Percentiles rank a stretch among this genome's conserved stretches.
These are phyloP conservation scores for Lentinula sp. DNA, from an alignment of 768 basidiomycete genomes.

Conservation along the genomic window DNA sequence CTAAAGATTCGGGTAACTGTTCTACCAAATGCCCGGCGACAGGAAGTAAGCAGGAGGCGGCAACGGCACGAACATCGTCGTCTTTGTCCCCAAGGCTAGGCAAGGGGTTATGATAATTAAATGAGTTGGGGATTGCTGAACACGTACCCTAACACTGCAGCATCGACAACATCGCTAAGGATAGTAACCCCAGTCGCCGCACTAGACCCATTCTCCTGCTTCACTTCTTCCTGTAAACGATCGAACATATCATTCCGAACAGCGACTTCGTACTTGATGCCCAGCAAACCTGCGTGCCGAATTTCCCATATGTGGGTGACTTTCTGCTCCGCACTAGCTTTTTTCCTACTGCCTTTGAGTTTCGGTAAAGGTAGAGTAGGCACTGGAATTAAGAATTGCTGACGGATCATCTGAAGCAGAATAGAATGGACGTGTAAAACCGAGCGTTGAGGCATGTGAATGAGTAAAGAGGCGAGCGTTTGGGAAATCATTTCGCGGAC, in stretches of 20 bases:
- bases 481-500: slow-evolving; percentile 96
- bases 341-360: slow-evolving; percentile 9
- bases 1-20: slow-evolving; percentile 65
- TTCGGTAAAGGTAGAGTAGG: background rate
- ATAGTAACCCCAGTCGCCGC: slow-evolving; percentile 47
- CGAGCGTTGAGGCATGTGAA: slow-evolving; percentile 82
- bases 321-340: slow-evolving; percentile 27
- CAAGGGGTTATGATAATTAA: background rate
- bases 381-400: slow-evolving; percentile 58
- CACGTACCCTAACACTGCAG: slow-evolving; percentile 82
- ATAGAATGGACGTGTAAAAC: slow-evolving; percentile 77
- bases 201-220: slow-evolving; percentile 29
- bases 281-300: slow-evolving; percentile 93
- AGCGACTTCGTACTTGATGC: slow-evolving; percentile 97
- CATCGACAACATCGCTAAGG: slow-evolving; percentile 79
- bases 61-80: slow-evolving; percentile 95
- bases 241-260: slow-evolving; percentile 79
- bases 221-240: slow-evolving; percentile 16
- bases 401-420: slow-evolving; percentile 89
- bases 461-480: slow-evolving; percentile 81
- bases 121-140: background rate
- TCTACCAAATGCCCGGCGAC: slow-evolving; percentile 79
- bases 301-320: slow-evolving; percentile 88
- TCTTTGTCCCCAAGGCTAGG: slow-evolving; percentile 80
- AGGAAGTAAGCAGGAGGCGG: slow-evolving; percentile 86